Evolutionary conservation across 306 rosid genomes (phyloP), one percentile per base, ranked within the genome.

Genomic region (Oxytropis ochrocephala): DNA sequence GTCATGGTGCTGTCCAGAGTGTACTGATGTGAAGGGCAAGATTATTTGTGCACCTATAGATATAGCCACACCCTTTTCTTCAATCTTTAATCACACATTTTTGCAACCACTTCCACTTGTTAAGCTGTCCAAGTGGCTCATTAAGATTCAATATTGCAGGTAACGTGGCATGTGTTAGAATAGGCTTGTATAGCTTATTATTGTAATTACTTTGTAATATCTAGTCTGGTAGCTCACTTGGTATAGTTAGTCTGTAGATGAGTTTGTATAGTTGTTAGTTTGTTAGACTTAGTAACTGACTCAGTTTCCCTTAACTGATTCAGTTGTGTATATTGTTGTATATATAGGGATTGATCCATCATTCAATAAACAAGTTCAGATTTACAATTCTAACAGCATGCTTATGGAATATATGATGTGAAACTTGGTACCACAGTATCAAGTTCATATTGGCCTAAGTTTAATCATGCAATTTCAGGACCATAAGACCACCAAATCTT

Each of bases 1-100:
- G 18, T 21, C 47, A 61, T 56, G 42, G 80, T 76, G 86, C 68
- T 53, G 43, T 78, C 72, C 50, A 52, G 67, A 27, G 46, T 17
- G 50, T 33, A 18, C 1, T 55, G 80, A 82, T 78, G 60, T 67
- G 69, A 72, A 69, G 5, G 30, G 27, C 66, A 48, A 46, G 10
- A 58, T 30, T 41, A 63, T 59, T 17, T 52, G 74, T 50, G 56
- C 79, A 69, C 59, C 38, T 30, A 11, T 16, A 67, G 5, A 11
- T 56, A 39, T 10, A 27, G 24, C 59, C 52, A 59, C 55, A 59
- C 47, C 14, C 48, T 65, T 43, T 35, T 53, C 62, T 62, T 21
- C 38, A 16, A 46, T 76, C 70, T 33, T 70, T 18, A 51, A 0
- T 63, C 58, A 44, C 14, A 36, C 55, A 17, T 10, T 71, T 21